phyloP scores from a whole-genome alignment of 768 basidiomycete species.

The Podaxis sp. region DNA sequence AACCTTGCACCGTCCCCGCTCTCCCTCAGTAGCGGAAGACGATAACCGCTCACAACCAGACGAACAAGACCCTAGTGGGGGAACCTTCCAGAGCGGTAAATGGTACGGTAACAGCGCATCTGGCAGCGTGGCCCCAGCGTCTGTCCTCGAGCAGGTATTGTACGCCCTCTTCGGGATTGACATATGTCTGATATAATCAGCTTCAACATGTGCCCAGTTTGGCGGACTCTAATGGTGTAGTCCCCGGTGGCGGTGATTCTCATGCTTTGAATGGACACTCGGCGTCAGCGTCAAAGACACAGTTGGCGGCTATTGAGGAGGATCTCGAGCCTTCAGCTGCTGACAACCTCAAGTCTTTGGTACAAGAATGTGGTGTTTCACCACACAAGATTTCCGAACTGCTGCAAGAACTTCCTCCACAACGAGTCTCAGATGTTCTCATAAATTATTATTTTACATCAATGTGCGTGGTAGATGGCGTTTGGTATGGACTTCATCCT shows the following conservation, averaged over 20 bases:
- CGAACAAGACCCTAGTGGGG: slow-evolving; percentile 74
- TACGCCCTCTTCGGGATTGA: background rate
- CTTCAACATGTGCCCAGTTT: slow-evolving; percentile 28
- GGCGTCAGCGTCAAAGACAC: slow-evolving; percentile 11
- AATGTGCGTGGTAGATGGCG: slow-evolving; percentile 47
- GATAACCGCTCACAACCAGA: slow-evolving; percentile 73
- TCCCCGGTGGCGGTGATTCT: background rate
- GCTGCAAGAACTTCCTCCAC: slow-evolving; percentile 83
- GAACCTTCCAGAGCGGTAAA: slow-evolving; percentile 79
- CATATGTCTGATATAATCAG: slow-evolving; percentile 15
- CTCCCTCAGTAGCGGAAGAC: slow-evolving; percentile 59
- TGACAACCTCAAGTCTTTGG: slow-evolving; percentile 81
- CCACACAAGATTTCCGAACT: slow-evolving; percentile 91
- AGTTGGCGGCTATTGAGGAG: slow-evolving; percentile 34
- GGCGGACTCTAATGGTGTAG: background rate
- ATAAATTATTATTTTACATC: slow-evolving; percentile 80
- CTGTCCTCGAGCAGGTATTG: slow-evolving; percentile 76
- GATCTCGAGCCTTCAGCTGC: slow-evolving; percentile 59
- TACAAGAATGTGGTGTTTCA: slow-evolving; percentile 90
- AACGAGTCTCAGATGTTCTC: slow-evolving; percentile 70
- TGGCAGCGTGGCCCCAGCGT: slow-evolving; percentile 78
- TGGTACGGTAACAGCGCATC: slow-evolving; percentile 86
- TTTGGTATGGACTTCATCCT: slow-evolving; percentile 7
- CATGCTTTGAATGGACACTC: slow-evolving; percentile 7
- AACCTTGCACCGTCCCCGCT: slow-evolving; percentile 40